These are phyloP conservation scores for Acmispon strigosus DNA, from an alignment of 306 rosid species.

Conservation along the genomic window DNA sequence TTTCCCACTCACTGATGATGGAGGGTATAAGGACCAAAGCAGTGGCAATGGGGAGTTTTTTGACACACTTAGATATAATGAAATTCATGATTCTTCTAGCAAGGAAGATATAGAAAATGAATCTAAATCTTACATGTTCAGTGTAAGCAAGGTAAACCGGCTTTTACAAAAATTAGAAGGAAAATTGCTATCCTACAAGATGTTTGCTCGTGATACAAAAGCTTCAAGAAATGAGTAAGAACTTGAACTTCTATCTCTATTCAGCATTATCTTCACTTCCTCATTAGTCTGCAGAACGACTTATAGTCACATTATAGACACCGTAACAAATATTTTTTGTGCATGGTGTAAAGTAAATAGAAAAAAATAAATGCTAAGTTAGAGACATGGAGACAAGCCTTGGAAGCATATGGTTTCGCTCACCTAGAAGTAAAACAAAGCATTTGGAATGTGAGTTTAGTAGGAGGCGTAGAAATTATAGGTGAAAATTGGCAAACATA, in stretches of 20 bases:
- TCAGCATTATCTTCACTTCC: background rate
- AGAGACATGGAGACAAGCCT: too few relatives aligned
- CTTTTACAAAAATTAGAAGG: conserved; percentile 78
- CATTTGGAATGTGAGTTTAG: too few relatives aligned
- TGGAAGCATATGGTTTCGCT: too few relatives aligned
- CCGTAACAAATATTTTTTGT: background rate
- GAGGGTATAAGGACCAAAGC: conserved; percentile 33
- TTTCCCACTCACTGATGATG: conserved; percentile 60
- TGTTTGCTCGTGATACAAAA: conserved; percentile 97
- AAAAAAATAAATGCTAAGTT: too few relatives aligned
- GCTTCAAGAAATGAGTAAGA: conserved; percentile 92
- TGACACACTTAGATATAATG: conserved; percentile 20
- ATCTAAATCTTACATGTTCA: conserved; percentile 46
- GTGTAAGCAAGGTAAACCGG: conserved; percentile 57
- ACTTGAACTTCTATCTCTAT: conserved; percentile 10
- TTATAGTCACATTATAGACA: background rate
- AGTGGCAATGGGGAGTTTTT: conserved; percentile 26
- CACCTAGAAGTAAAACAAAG: too few relatives aligned
- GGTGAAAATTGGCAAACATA: too few relatives aligned
- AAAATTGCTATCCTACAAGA: conserved; percentile 76
- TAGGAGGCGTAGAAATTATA: too few relatives aligned
- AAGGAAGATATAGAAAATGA: conserved; percentile 29
- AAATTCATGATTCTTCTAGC: conserved; percentile 13
- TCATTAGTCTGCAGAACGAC: background rate
- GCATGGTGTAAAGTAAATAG: background rate